Percentiles rank a stretch among this genome's conserved stretches.
Conservation (phyloP, 2,329 filamentous ascomycete species). For the Fusarium udum region DNA sequence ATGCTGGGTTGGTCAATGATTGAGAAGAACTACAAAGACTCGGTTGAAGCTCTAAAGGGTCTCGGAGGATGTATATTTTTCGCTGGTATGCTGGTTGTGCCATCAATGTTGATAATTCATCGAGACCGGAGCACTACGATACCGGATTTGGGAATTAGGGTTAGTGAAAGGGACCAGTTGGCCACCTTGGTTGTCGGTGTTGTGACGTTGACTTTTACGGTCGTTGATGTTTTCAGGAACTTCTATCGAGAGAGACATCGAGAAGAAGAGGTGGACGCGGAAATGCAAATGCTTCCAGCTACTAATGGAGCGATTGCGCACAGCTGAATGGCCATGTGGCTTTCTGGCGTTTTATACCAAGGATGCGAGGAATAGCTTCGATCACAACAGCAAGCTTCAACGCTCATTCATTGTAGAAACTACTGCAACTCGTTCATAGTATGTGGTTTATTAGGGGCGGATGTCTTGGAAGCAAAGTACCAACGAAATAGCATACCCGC, state of each 20-base stretch:
- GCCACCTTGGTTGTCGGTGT: conserved; percentile 7
- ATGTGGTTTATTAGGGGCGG: not conserved
- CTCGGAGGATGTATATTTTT: not conserved
- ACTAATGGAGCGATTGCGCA: not conserved
- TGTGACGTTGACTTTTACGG: not conserved
- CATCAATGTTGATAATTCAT: not conserved
- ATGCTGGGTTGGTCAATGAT: not conserved
- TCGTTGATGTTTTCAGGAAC: not conserved
- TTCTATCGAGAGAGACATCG: not conserved
- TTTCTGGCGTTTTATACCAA: not conserved
- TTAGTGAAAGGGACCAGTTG: conserved; percentile 10
- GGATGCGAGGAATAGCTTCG: not conserved
- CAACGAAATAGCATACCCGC: not conserved
- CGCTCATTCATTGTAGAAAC: not conserved
- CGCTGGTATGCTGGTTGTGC: not conserved
- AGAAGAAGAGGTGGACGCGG: not conserved
- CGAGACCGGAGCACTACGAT: not conserved
- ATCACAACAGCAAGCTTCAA: not conserved
- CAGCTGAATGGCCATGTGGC: not conserved
- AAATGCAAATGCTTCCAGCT: not conserved
- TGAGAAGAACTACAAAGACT: not conserved
- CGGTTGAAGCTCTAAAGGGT: not conserved
- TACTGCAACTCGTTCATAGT: not conserved
- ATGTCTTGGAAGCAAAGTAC: not conserved
- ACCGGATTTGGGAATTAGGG: not conserved